Conservation (phyloP, 163 green algal genomes). For the Coccomyxa subellipsoidea region DNA sequence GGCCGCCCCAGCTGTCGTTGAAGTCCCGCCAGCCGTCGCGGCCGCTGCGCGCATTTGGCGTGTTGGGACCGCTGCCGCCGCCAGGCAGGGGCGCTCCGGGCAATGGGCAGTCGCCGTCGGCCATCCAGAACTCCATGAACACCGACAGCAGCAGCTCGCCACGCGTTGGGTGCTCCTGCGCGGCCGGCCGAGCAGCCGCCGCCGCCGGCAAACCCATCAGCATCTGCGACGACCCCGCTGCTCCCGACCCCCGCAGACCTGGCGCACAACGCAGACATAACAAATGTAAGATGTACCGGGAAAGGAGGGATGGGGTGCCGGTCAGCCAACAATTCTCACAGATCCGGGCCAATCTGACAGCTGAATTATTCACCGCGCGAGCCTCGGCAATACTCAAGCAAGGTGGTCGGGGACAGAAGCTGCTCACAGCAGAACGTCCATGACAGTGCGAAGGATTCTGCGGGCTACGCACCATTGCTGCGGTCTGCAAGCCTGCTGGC, state of each 20-base stretch:
- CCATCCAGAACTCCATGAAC: slow-evolving; percentile 83
- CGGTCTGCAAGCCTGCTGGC: background rate
- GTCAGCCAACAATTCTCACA: no score
- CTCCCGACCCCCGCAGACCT: background rate
- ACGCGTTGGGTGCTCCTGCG: background rate
- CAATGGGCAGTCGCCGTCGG: slow-evolving; percentile 67
- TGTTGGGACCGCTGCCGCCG: slow-evolving; percentile 1
- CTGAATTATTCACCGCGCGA: no score
- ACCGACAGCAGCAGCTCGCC: slow-evolving; percentile 60
- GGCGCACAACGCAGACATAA: background rate
- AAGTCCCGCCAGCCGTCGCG: slow-evolving; percentile 18
- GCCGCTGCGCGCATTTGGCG: background rate
- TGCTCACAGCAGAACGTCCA: background rate
- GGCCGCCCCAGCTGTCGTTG: background rate
- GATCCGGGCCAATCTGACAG: no score
- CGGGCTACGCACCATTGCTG: background rate
- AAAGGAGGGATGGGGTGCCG: no score
- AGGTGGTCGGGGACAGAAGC: no score
- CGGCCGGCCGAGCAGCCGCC: no score
- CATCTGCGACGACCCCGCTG: background rate
- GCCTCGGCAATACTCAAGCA: no score
- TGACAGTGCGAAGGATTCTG: background rate
- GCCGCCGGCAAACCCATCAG: background rate
- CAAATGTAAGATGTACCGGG: no score
- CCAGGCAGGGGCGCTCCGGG: slow-evolving; percentile 22